Evolutionary conservation across 2,329 filamentous ascomycete species (phyloP), one percentile per base, ranked within the genome.

Genomic region (Acrocalymma vagum): DNA sequence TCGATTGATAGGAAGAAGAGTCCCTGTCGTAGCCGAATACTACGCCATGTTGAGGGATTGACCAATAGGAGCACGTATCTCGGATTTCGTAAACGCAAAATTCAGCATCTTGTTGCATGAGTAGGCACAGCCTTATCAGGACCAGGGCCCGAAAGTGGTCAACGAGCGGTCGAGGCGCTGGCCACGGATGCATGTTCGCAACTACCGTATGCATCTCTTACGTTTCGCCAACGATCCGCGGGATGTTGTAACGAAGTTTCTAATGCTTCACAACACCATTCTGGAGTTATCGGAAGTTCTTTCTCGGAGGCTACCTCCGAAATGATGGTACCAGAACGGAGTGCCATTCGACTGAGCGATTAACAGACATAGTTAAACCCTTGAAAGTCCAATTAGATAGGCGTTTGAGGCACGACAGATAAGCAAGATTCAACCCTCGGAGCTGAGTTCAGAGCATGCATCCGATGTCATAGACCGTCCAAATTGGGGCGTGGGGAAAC

Each of bases 1-100:
- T 31, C 35, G 40, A 38, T 45, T 26, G 29, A 47, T 48, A 49
- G 48, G 42, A 41, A 45, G 41, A 37, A 29, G 36, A 45, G 28
- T 36, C 62, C 60, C 63, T 59, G 48, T 58, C 57, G 50, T 62
- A 52, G 42, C 38, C 40, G 45, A 62, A 61, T 58, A 61, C 53
- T 50, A 51, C 20, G 27, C 40, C 34, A 42, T 11, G 28, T 33
- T 34, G 16, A 15, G 27, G 26, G 14, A 40, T 41, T 45, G 45
- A 33, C 63, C 59, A 67, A 63, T 67, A 29, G 32, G 9, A 42
- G 26, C 20, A 18, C 14, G 14, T 14, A 28, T 28, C 38, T 29
- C 17, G 24, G 21, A 51, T 62, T 52, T 46, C 51, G 60, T 62
- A 58, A 60, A 27, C 29, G 38, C 14, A 14, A 53, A 40, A 57